Evolutionary conservation across 176 grass and related monocot species (phyloP), one percentile per base, ranked within the genome.

Genomic region (Otatea glauca): DNA sequence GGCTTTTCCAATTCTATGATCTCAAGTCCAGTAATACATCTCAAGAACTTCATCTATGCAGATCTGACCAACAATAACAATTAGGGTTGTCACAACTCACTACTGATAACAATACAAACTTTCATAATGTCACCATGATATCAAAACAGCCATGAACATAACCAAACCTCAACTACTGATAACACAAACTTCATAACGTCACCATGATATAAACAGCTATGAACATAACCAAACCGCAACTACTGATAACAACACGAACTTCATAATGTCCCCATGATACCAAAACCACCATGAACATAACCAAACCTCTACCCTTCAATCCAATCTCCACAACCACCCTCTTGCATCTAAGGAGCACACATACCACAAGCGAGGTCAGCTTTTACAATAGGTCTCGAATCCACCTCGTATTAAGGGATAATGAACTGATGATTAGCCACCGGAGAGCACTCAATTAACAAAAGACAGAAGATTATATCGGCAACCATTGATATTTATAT

Each of bases 51-150:
- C 55, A 63, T 1, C 20, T 6, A 35, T 6, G 43, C 59, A 75
- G 59, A 50, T 65, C 18, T 73, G 56, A 54, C 7, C 34, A 60
- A 84, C 20, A 84, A 74, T 11, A 83, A 65, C 56, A 63, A 81
- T 29, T 8, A 58, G 15, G 20, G 0, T 51, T 17, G 12, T 21
- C 44, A 80, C 78, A 29, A 9, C 29, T 1, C 29, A 29, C 10
- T 51, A 15, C 49, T 14, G n/a, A 27, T 21, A 66, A 65, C 9
- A 66, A 66, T 53, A 45, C 9, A 60, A 44, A 82, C 56, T 61
- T 72, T 4, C 44, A 62, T n/a, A 42, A 71, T 14, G 42, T 27
- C 2, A 59, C 29, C 21, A 5, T 51, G 21, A 71, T 24, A 45
- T 25, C 4, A 51, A 34, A 58, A 32, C 9, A 27, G 6, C 50